phyloP scores from a whole-genome alignment of 2,329 filamentous ascomycete genomes.

The Neonectria ditissima region DNA sequence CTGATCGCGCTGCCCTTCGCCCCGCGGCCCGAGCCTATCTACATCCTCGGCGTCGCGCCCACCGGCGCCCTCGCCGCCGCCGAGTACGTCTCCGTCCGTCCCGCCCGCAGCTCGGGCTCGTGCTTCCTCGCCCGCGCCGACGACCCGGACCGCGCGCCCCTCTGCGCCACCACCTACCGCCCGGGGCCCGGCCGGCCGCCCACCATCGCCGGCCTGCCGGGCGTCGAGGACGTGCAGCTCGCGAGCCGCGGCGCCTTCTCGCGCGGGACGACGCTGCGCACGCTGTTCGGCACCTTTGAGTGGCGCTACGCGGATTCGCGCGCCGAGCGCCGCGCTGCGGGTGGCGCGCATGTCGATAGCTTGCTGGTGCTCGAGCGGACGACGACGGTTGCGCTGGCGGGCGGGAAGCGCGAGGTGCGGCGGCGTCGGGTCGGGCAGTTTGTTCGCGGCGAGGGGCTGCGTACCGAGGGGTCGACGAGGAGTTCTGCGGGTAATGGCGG shows the following conservation, averaged over 20 bases:
- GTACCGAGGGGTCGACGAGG: slow-evolving; percentile 54
- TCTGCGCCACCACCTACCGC: slow-evolving; percentile 67
- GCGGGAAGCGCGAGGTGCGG: slow-evolving; percentile 47
- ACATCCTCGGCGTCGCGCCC: slow-evolving; percentile 55
- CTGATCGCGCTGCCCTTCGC: slow-evolving; percentile 57
- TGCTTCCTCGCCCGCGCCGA: slow-evolving; percentile 61
- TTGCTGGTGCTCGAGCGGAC: slow-evolving; percentile 65
- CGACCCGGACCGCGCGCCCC: slow-evolving; percentile 47
- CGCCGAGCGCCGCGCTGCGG: slow-evolving; percentile 58
- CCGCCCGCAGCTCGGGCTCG: slow-evolving; percentile 58
- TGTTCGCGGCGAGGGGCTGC: slow-evolving; percentile 54
- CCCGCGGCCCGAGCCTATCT: slow-evolving; percentile 54
- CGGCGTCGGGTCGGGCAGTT: slow-evolving; percentile 56
- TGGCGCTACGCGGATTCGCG: slow-evolving; percentile 66
- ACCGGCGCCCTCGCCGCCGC: slow-evolving; percentile 54
- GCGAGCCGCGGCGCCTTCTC: slow-evolving; percentile 56
- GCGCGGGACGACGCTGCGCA: slow-evolving; percentile 59
- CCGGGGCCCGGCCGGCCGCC: slow-evolving; percentile 67
- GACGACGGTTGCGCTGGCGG: slow-evolving; percentile 47
- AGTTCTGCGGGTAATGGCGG: slow-evolving; percentile 64
- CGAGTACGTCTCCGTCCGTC: slow-evolving; percentile 65
- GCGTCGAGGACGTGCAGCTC: slow-evolving; percentile 43
- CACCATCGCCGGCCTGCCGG: slow-evolving; percentile 51
- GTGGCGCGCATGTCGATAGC: slow-evolving; percentile 51
- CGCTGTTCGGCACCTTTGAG: slow-evolving; percentile 62